Evolutionary conservation across 345 rosid genomes (phyloP).

Genomic region (Toxicodendron radicans): DNA sequence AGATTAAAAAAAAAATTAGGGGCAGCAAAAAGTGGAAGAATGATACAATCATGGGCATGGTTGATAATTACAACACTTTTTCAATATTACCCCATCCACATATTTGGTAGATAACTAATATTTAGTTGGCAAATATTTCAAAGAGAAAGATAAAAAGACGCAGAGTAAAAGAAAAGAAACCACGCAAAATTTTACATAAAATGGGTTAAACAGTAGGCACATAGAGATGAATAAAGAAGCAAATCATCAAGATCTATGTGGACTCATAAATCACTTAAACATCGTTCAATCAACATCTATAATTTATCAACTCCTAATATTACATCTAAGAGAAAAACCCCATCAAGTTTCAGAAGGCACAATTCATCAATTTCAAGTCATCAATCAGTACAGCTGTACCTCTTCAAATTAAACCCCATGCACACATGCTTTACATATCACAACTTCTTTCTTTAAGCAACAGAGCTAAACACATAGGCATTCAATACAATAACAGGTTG

Average conservation of each 20-base stretch:
- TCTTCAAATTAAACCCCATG: not conserved
- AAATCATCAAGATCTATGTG: not conserved
- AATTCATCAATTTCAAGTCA: not conserved
- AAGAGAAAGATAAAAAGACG: not conserved
- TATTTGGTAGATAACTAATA: not conserved
- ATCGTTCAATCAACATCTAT: too few relatives aligned
- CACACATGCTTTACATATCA: conserved; percentile 1
- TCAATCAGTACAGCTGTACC: not conserved
- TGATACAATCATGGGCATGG: not conserved
- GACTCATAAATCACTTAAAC: not conserved
- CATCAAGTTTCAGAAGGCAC: not conserved
- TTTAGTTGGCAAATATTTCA: not conserved
- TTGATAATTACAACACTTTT: not conserved
- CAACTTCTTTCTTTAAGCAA: not conserved
- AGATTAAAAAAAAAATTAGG: too few relatives aligned
- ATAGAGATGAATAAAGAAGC: not conserved
- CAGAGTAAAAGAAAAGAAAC: not conserved
- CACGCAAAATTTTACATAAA: not conserved
- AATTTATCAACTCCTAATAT: not conserved
- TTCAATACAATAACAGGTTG: not conserved
- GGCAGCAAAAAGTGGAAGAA: not conserved
- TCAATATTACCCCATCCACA: not conserved
- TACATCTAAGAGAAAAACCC: not conserved
- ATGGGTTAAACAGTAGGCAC: not conserved
- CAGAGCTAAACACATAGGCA: not conserved